Conservation (phyloP, 2,329 filamentous ascomycete species). For the Aspergillus transmontanensis region DNA sequence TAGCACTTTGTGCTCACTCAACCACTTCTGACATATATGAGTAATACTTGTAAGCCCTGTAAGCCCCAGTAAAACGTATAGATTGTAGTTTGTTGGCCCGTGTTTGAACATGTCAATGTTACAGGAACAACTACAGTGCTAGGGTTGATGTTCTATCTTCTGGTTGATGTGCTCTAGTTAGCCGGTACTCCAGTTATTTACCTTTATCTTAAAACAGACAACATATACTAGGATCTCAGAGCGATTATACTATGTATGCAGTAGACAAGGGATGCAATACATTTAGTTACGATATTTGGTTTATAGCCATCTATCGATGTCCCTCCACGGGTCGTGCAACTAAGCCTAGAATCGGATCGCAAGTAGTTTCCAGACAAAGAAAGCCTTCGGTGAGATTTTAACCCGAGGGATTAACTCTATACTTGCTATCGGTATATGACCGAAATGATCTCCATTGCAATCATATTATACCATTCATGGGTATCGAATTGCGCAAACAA, state of each 20-base stretch:
- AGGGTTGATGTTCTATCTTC: neutral
- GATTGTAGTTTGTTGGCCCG: neutral
- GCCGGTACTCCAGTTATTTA: too few species aligned
- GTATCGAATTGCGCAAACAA: neutral
- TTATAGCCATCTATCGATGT: too few species aligned
- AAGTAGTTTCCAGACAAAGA: too few species aligned
- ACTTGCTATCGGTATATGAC: neutral
- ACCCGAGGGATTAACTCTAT: neutral
- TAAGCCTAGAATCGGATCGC: too few species aligned
- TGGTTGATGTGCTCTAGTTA: neutral
- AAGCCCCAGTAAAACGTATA: neutral
- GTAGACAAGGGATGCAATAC: too few species aligned
- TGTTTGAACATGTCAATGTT: neutral
- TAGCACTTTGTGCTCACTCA: slow-evolving; percentile 6
- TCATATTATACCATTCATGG: neutral
- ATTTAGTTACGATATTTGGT: too few species aligned
- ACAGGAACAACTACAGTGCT: neutral
- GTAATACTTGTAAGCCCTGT: neutral
- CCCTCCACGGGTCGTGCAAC: neutral
- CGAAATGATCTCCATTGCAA: neutral
- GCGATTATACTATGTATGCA: too few species aligned
- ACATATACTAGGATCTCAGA: too few species aligned
- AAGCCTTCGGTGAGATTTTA: neutral
- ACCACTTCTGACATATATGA: neutral
- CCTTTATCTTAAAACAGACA: too few species aligned